Conservation (phyloP, 2,329 filamentous ascomycete genomes). For the Daldinia sp. region DNA sequence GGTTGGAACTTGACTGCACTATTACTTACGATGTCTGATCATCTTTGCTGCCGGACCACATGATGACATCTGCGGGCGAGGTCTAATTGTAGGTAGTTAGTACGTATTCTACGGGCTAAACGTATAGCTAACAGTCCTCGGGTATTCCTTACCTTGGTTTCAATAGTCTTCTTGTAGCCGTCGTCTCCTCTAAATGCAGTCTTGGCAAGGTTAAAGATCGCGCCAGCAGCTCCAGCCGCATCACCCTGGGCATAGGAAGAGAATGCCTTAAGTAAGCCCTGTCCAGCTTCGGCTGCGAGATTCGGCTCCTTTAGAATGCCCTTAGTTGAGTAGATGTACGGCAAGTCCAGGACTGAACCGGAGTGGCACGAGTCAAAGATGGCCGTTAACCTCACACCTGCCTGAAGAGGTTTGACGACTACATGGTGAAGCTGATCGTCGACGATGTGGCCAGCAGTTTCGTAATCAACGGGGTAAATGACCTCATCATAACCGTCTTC, state of each 20-base stretch:
- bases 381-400: constrained; percentile 70
- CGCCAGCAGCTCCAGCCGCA: constrained; percentile 82
- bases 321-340: constrained; percentile 77
- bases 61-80: constrained; percentile 92
- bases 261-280: constrained; percentile 71
- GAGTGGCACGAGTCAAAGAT: constrained; percentile 77
- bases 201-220: constrained; percentile 87
- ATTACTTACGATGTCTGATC: constrained; percentile 90
- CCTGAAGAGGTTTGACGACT: constrained; percentile 70
- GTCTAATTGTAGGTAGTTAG: constrained; percentile 62
- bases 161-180: constrained; percentile 81
- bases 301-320: constrained; percentile 77
- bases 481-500: constrained; percentile 86
- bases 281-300: constrained; percentile 74
- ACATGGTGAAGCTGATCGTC: constrained; percentile 86
- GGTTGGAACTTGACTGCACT: constrained; percentile 57
- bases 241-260: constrained; percentile 76
- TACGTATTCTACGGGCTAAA: not conserved
- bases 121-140: not conserved
- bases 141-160: constrained; percentile 71
- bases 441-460: constrained; percentile 82
- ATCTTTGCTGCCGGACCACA: constrained; percentile 98
- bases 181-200: constrained; percentile 86
- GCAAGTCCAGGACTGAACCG: constrained; percentile 73
- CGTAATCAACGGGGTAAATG: constrained; percentile 86